Percentiles rank a stretch among this genome's conserved stretches.
Evolutionary conservation across 2,329 filamentous ascomycete species (phyloP).

Genomic region (Diplodia corticola): DNA sequence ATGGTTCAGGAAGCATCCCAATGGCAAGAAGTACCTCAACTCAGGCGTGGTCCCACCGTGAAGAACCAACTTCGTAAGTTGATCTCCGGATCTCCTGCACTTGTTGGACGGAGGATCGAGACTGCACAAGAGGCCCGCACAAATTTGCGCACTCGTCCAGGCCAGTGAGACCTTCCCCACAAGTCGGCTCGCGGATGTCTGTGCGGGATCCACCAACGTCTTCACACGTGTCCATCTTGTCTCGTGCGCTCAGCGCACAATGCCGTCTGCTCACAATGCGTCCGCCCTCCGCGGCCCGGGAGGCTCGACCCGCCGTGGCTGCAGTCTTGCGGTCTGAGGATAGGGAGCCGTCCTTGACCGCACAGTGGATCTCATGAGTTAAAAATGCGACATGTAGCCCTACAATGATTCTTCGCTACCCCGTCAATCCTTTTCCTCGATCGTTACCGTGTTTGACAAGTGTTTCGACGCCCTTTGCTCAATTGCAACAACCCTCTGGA

Average conservation of each 20-base stretch:
- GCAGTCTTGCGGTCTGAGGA: conserved; percentile 18
- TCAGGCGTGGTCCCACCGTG: neutral
- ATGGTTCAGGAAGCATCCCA: neutral
- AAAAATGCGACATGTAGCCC: conserved; percentile 3
- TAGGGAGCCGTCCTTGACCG: conserved; percentile 7
- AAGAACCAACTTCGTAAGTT: neutral
- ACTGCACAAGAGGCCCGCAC: neutral
- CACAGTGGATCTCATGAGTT: neutral
- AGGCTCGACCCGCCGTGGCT: neutral
- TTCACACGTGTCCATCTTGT: conserved; percentile 15
- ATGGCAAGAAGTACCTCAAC: neutral
- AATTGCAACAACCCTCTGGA: neutral
- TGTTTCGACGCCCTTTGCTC: neutral
- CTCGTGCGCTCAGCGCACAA: conserved; percentile 15
- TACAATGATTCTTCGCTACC: neutral
- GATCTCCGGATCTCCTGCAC: conserved; percentile 3
- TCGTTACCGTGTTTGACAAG: neutral
- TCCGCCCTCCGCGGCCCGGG: neutral
- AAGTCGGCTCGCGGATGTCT: conserved; percentile 19
- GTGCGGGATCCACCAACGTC: conserved; percentile 16
- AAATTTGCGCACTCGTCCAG: neutral
- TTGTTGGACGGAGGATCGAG: neutral
- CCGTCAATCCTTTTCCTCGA: neutral
- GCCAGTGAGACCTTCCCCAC: neutral
- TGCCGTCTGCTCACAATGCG: conserved; percentile 8